Conservation (phyloP, 345 rosid genomes). For the Draba incana region DNA sequence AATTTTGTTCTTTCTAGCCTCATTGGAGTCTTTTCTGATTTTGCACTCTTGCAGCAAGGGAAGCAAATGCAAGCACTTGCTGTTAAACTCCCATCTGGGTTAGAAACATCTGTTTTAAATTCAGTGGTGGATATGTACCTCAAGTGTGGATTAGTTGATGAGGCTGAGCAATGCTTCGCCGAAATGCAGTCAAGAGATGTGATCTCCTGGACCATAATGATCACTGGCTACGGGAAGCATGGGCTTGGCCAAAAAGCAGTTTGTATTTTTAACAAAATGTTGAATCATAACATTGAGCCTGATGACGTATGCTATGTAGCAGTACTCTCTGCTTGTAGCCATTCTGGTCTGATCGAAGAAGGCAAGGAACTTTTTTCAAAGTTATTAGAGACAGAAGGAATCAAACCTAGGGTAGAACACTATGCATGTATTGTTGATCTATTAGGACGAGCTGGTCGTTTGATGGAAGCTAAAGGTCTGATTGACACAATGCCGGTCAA, state of each 20-base stretch:
- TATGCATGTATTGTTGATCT: conserved; percentile 88
- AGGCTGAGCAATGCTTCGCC: conserved; percentile 62
- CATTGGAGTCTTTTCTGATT: conserved; percentile 82
- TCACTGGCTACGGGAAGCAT: conserved; percentile 90
- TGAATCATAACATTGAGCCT: conserved; percentile 54
- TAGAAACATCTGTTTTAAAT: conserved; percentile 65
- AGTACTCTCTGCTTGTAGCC: conserved; percentile 83
- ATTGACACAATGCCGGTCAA: conserved; percentile 68
- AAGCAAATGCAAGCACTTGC: conserved; percentile 79
- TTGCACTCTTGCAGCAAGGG: conserved; percentile 78
- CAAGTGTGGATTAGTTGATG: conserved; percentile 74
- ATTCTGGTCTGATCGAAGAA: conserved; percentile 73
- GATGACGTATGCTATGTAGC: conserved; percentile 84
- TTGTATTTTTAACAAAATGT: conserved; percentile 58
- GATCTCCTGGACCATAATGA: conserved; percentile 90
- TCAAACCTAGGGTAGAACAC: conserved; percentile 73
- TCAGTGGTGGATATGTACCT: conserved; percentile 88
- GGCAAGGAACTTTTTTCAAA: conserved; percentile 63
- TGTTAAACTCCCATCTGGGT: conserved; percentile 66
- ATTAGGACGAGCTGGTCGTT: conserved; percentile 73
- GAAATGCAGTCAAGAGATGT: conserved; percentile 66
- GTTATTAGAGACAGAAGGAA: conserved; percentile 44
- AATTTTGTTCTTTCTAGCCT: conserved; percentile 74
- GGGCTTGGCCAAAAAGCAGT: conserved; percentile 76
- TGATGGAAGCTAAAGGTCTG: conserved; percentile 70